phyloP scores from a whole-genome alignment of 129 eudicot genomes.

The Kitagawia praeruptora region DNA sequence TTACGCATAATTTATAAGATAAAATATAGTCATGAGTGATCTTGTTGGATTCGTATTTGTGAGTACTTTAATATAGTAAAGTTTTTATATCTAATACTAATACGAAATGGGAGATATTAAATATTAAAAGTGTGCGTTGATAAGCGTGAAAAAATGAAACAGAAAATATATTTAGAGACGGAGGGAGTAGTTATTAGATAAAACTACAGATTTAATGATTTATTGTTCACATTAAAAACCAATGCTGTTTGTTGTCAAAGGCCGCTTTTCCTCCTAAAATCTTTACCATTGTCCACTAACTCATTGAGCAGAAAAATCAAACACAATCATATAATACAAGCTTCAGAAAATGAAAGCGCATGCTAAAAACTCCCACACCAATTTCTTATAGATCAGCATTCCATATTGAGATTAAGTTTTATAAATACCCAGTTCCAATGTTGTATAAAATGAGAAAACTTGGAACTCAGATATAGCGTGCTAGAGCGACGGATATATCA shows the following conservation, averaged over 20 bases:
- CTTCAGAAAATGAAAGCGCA: neutral
- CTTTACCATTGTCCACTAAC: neutral
- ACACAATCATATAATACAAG: neutral
- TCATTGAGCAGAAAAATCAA: neutral
- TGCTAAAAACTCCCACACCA: neutral
- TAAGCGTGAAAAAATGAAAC: too few relatives aligned
- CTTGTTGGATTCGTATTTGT: too few relatives aligned
- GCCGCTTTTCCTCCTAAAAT: neutral
- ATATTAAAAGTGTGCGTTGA: too few relatives aligned
- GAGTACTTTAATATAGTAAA: too few relatives aligned
- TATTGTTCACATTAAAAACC: too few relatives aligned
- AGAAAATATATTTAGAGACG: too few relatives aligned
- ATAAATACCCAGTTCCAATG: neutral
- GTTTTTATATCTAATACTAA: too few relatives aligned
- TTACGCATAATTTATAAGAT: too few relatives aligned
- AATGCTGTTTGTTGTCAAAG: neutral
- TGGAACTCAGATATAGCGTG: slow-evolving; percentile 29
- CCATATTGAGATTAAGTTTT: neutral
- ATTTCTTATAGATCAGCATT: neutral
- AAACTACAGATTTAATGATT: too few relatives aligned
- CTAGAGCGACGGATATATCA: slow-evolving; percentile 68
- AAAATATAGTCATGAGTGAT: too few relatives aligned
- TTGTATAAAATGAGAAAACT: neutral
- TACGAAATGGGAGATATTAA: too few relatives aligned
- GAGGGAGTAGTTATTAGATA: too few relatives aligned